Conservation (phyloP, 1,284 basidiomycete species). For the Cutaneotrichosporon sp. region DNA sequence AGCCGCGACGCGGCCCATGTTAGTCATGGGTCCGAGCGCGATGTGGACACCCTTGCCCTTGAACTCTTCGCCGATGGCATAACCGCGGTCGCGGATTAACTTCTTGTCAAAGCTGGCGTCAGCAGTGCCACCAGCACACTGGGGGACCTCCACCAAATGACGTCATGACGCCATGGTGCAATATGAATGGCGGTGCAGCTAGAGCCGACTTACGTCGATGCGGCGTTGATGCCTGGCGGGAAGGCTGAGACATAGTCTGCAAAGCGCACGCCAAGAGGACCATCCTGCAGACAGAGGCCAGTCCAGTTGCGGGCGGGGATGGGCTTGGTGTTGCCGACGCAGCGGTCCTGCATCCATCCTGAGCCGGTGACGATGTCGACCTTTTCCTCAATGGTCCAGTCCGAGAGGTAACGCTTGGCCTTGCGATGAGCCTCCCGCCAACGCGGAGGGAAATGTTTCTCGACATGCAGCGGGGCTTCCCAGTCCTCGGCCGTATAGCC, state of each 20-base stretch:
- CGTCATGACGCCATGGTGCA: background rate
- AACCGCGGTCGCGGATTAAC: constrained; percentile 69
- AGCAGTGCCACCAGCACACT: background rate
- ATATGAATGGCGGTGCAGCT: background rate
- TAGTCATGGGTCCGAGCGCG: constrained; percentile 59
- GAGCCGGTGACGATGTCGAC: constrained; percentile 54
- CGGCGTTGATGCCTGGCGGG: constrained; percentile 70
- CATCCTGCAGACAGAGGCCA: constrained; percentile 65
- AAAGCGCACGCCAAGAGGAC: constrained; percentile 61
- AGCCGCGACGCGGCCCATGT: constrained; percentile 61
- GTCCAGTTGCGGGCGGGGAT: constrained; percentile 64
- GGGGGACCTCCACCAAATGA: background rate
- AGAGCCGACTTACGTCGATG: constrained; percentile 58
- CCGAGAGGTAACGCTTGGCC: constrained; percentile 47
- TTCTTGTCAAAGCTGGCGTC: constrained; percentile 62
- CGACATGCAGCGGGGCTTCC: constrained; percentile 24
- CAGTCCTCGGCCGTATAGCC: constrained; percentile 33
- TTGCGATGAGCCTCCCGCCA: constrained; percentile 41
- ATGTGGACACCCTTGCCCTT: constrained; percentile 76
- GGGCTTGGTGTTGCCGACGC: constrained; percentile 67
- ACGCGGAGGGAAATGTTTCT: constrained; percentile 18
- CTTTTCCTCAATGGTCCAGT: constrained; percentile 56
- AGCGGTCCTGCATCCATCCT: constrained; percentile 55
- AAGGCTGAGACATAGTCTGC: constrained; percentile 66
- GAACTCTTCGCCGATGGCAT: constrained; percentile 74